Evolutionary conservation across 129 eudicot genomes (phyloP), one percentile per base, ranked within the genome.

Genomic region (Escallonia herrerae): DNA sequence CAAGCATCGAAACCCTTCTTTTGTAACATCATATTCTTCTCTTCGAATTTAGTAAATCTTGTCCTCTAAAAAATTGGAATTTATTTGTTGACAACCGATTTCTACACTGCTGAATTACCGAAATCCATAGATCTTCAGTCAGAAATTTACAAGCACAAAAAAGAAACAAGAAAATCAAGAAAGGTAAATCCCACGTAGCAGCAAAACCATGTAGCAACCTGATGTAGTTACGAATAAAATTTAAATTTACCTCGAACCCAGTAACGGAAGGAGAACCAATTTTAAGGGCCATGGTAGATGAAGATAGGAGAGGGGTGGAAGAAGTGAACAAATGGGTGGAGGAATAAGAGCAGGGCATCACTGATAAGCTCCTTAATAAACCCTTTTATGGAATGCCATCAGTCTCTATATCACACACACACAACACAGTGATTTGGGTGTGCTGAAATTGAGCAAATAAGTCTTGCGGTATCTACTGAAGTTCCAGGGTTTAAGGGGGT

Each of bases 201-300:
- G 6, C 6, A 45, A 45, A 45, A 8, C 6, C 49, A 5, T 45
- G 49, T 45, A 8, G 7, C 49, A 45, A 45, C 49, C 52, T 8
- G 11, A 11, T 4, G 15, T 47, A 46, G 47, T 6, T 14, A 7
- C 22, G 12, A 38, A 64, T 2, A 15, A 42, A 54, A 37, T 9
- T 1, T 5, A 37, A 44, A 53, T 55, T 56, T 60, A 84, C 90
- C 87, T 86, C 75, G 51, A 74, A 63, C 0, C 43, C 69, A 40
- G 60, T 58, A 48, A 43, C 51, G 41, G 84, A 68, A 7, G 81
- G 71, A 72, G 76, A 63, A 69, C 42, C 68, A 54, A 72, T 74
- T 53, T 62, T 79, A 73, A 79, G 79, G 55, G 87, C 72, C 93
- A 82, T 79, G 8, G 65, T 56, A 41, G 77, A 63, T 56, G 68